Evolutionary conservation across 2,329 filamentous ascomycete genomes (phyloP).

Genomic region (Colletotrichum siamense): DNA sequence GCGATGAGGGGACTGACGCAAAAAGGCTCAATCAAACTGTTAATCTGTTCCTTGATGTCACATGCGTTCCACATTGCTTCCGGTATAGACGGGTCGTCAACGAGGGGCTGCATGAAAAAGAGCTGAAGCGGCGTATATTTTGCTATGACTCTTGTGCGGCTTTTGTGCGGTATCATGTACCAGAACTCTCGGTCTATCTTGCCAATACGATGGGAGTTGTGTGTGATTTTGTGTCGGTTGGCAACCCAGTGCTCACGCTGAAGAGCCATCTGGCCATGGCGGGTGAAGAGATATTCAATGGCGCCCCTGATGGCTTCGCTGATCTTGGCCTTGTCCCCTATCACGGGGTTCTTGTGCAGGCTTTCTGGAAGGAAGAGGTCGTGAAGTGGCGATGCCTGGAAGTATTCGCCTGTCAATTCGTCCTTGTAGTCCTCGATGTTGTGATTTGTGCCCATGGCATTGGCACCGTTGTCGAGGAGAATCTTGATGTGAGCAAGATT

Average conservation of each 20-base stretch:
- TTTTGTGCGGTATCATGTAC: not conserved
- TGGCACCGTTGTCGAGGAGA: not conserved
- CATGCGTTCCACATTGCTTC: not conserved
- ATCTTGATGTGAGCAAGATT: not conserved
- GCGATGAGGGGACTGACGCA: not conserved
- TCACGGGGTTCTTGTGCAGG: not conserved
- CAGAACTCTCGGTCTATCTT: not conserved
- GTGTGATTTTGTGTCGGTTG: not conserved
- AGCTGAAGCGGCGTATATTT: not conserved
- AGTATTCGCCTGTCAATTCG: not conserved
- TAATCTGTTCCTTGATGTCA: not conserved
- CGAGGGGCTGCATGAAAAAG: constrained; percentile 3
- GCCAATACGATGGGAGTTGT: not conserved
- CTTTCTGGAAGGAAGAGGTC: constrained; percentile 1
- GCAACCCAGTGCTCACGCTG: not conserved
- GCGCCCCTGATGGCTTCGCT: not conserved
- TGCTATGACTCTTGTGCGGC: not conserved
- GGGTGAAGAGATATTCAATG: not conserved
- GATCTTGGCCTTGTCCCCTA: not conserved
- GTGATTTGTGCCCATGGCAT: not conserved
- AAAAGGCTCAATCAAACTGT: not conserved
- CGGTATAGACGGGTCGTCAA: not conserved
- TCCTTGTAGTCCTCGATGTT: not conserved
- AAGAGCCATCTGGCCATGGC: not conserved
- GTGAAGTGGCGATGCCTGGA: not conserved